Evolutionary conservation across 305 asterid species (phyloP).

Genomic region (Solanum hybrid): DNA sequence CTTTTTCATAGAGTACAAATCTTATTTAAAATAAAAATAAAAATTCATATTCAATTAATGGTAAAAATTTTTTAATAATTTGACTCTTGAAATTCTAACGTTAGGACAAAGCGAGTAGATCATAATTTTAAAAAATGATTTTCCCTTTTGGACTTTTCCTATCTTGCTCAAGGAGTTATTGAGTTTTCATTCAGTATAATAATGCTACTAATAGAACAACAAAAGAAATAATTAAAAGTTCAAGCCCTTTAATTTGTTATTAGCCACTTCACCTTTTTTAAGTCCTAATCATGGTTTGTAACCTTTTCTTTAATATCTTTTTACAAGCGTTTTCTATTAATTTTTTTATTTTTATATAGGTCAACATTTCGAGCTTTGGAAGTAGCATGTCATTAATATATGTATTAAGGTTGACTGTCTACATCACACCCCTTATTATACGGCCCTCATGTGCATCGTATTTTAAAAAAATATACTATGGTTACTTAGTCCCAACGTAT

Average conservation of each 20-base stretch:
- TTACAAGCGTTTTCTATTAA: not conserved
- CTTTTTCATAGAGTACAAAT: not conserved
- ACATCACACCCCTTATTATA: not conserved
- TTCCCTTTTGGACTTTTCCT: not conserved
- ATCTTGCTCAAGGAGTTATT: not conserved
- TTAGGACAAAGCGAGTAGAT: not conserved
- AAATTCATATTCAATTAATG: not conserved
- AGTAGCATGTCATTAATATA: not conserved
- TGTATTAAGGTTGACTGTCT: not conserved
- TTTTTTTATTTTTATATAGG: not conserved
- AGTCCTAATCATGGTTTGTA: not conserved
- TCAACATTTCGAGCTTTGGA: not conserved
- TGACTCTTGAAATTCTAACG: not conserved
- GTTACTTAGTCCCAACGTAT: not conserved
- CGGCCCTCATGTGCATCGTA: fast-evolving
- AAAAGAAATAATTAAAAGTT: not conserved
- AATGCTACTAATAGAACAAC: not conserved
- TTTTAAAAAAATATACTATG: not conserved
- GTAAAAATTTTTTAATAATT: not conserved
- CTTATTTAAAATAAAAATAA: not conserved
- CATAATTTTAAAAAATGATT: not conserved
- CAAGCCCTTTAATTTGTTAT: not conserved
- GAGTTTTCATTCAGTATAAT: not conserved
- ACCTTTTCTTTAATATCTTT: not conserved
- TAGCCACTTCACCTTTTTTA: not conserved